Percentiles rank a stretch among this genome's conserved stretches.
These are phyloP conservation scores for Isochrysis galbana DNA, from an alignment of 78 protist genomes.

Conservation along the genomic window DNA sequence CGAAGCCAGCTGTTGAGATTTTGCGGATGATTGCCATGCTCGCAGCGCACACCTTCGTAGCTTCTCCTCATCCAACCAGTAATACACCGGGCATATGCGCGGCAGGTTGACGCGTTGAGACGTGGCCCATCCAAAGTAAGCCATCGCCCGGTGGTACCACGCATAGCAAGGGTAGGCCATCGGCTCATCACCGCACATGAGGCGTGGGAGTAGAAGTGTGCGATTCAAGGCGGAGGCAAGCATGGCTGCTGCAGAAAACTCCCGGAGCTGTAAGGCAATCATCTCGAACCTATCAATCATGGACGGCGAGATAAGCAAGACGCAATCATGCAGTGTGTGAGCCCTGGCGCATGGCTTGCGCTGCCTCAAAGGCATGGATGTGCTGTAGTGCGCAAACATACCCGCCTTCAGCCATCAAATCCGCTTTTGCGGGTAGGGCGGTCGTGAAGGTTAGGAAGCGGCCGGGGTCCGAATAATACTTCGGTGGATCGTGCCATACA, in stretches of 20 bases:
- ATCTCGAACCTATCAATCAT: neutral
- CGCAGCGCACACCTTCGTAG: too few species aligned
- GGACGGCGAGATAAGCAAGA: too few species aligned
- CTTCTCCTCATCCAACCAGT: neutral
- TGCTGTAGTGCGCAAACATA: too few species aligned
- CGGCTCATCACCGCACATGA: neutral
- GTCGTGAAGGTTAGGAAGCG: neutral
- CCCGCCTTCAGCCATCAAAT: neutral
- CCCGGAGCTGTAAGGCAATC: neutral
- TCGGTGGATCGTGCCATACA: neutral
- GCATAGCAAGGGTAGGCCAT: conserved; percentile 28
- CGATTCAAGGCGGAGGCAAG: neutral
- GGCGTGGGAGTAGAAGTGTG: neutral
- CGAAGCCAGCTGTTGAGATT: too few species aligned
- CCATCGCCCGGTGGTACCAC: conserved; percentile 21
- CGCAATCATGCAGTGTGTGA: too few species aligned
- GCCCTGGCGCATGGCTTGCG: too few species aligned
- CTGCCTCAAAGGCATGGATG: too few species aligned
- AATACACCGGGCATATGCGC: neutral
- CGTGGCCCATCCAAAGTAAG: neutral
- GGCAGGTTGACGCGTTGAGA: neutral
- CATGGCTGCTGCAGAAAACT: neutral
- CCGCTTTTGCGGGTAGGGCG: neutral
- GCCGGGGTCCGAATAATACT: neutral
- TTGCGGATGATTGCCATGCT: neutral